These are phyloP conservation scores for Hypoxylon sp. DNA, from an alignment of 2,329 filamentous ascomycete genomes.

Conservation along the genomic window DNA sequence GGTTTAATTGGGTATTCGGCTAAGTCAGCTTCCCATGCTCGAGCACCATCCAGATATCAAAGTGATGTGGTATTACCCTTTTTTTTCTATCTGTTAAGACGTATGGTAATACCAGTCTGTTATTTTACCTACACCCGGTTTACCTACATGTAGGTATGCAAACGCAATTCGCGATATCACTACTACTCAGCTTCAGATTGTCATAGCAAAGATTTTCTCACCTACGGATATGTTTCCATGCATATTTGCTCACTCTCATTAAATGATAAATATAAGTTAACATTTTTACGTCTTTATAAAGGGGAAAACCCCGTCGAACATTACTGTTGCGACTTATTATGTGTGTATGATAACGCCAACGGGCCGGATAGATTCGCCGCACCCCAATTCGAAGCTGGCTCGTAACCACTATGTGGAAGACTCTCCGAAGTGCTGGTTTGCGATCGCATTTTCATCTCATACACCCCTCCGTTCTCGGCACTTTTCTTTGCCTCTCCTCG, in stretches of 20 bases:
- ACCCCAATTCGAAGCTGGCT: slow-evolving; percentile 2
- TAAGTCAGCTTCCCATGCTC: slow-evolving; percentile 14
- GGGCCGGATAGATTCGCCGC: slow-evolving; percentile 11
- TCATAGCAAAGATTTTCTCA: neutral
- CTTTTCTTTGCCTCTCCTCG: slow-evolving; percentile 4
- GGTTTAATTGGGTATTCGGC: slow-evolving; percentile 49
- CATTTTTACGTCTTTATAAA: neutral
- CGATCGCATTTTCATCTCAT: slow-evolving; percentile 11
- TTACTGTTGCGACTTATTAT: slow-evolving; percentile 6
- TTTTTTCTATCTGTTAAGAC: neutral
- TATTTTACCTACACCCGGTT: neutral
- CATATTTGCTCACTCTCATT: neutral
- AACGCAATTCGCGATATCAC: neutral
- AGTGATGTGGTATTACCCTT: neutral
- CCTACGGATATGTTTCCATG: neutral
- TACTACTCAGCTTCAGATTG: neutral
- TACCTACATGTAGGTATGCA: neutral
- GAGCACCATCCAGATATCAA: neutral
- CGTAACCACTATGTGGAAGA: neutral
- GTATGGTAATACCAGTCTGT: neutral
- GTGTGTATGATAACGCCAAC: slow-evolving; percentile 13
- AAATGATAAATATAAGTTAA: slow-evolving; percentile 13
- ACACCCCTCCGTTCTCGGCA: neutral
- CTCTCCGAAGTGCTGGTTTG: neutral
- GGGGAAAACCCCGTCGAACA: neutral